Evolutionary conservation across 495 filamentous ascomycete species (phyloP).

Genomic region (Arthonia radiata): DNA sequence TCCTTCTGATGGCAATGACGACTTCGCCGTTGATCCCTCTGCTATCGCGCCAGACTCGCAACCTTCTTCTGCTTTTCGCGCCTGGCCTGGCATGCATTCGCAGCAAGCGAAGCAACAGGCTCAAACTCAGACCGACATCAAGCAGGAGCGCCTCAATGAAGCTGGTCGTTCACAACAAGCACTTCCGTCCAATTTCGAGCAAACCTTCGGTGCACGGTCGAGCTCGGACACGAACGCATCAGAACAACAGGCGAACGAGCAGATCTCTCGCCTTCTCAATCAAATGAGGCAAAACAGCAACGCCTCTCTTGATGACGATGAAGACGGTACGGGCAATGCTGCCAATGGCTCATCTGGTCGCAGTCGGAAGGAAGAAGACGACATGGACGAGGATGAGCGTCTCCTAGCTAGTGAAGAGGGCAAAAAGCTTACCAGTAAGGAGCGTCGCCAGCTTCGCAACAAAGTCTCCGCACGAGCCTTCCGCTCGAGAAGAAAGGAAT

Average conservation of each 20-base stretch:
- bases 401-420: conserved; percentile 85
- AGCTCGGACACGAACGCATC: conserved; percentile 19
- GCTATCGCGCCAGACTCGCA: conserved; percentile 15
- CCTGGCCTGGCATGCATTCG: conserved; percentile 80
- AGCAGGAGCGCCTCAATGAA: conserved; percentile 1
- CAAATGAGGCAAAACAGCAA: conserved; percentile 51
- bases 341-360: too few relatives aligned
- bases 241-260: conserved; percentile 57
- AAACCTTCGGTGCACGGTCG: conserved; percentile 3
- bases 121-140: conserved; percentile 28
- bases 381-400: conserved; percentile 96
- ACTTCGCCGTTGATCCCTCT: conserved; percentile 22
- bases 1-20: conserved; percentile 12
- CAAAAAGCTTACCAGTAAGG: conserved; percentile 88
- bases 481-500: conserved; percentile 88
- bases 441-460: conserved; percentile 81
- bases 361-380: conserved; percentile 68
- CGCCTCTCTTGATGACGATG: conserved; percentile 23
- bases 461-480: conserved; percentile 96
- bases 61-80: conserved; percentile 33
- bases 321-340: conserved; percentile 18
- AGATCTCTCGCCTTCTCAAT: conserved; percentile 60
- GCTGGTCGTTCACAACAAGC: conserved; percentile 1
- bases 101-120: conserved; percentile 47
- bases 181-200: conserved; percentile 4